Evolutionary conservation across 768 basidiomycete species (phyloP).

Genomic region (Cubamyces sp.): DNA sequence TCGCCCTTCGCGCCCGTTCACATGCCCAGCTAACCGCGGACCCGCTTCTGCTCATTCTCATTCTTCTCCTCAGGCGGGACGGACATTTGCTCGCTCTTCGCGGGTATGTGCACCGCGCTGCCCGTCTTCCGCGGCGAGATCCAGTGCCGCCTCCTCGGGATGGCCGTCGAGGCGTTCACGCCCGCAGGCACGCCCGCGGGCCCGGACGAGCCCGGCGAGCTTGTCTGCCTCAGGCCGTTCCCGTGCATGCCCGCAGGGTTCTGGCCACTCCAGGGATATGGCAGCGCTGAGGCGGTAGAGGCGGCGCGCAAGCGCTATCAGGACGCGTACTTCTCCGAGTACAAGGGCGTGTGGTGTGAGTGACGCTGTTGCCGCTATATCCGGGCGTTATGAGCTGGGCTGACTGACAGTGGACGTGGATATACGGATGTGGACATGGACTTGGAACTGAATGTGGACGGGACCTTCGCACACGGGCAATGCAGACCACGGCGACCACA

Average conservation of each 20-base stretch:
- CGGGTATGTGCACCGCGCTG: constrained; percentile 73
- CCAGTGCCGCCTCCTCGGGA: constrained; percentile 81
- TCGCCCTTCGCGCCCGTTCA: not conserved
- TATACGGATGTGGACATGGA: not conserved
- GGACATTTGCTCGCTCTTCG: constrained; percentile 85
- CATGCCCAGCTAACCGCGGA: not conserved
- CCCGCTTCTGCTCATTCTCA: too few species aligned
- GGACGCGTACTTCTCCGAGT: constrained; percentile 73
- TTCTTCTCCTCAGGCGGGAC: constrained; percentile 63
- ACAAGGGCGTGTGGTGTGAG: constrained; percentile 76
- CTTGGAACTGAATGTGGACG: too few species aligned
- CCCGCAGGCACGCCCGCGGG: constrained; percentile 47
- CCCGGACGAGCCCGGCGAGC: constrained; percentile 62
- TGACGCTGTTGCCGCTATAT: constrained; percentile 24
- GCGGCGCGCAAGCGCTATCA: constrained; percentile 60
- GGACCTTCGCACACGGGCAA: too few species aligned
- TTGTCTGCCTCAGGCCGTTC: constrained; percentile 76
- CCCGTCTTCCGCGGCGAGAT: constrained; percentile 84
- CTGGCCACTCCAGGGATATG: constrained; percentile 77
- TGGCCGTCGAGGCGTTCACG: constrained; percentile 69
- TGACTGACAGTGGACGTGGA: constrained; percentile 1
- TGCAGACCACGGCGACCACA: constrained; percentile 74
- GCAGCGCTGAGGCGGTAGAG: constrained; percentile 53
- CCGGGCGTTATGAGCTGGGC: constrained; percentile 17
- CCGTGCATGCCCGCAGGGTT: constrained; percentile 83